Base-by-base conservation (phyloP, 768 basidiomycete species). In the Mycena epipterygia region DNA sequence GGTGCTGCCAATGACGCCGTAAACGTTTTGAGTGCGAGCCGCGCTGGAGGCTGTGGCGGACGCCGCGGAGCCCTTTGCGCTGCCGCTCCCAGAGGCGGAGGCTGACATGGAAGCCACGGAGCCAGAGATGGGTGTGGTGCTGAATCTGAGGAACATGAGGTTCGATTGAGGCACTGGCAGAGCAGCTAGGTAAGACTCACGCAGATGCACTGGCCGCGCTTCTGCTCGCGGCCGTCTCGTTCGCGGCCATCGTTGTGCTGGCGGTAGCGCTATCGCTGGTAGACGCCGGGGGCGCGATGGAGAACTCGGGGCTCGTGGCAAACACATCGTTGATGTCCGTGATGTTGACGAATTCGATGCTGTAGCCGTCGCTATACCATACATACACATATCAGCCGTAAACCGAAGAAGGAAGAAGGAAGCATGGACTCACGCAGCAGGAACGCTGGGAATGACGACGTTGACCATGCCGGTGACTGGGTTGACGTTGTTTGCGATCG, bases 401-500 rank as follows among this genome's bases (percentile, higher is more conserved):
- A n/a, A 32, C 1, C 39, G 51, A 33, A 27, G 13, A 39, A 13
- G 29, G 41, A 1, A 39, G 9, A n/a, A 12, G 37, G 0, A 19
- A 5, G 25, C 23, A 25, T 21, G 9, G 19, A 46, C 62, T 58
- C 25, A 67, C 70, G 27, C 33, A 2, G 55, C 5, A 17, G 65
- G 53, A 2, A 72, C 56, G 9, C 6, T 12, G 12, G 73, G 73
- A 8, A 74, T 17, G 11, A 29, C 35, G n/a, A 71, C 51, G 13
- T 23, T 21, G 13, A 65, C 2, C 8, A 8, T 42, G 29, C 70
- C 64, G 1, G 19, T 11, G 5, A 5, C 14, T 5, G 70, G 35
- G 27, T 74, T 44, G 39, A 74, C 67, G 53, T 57, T 74, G 67
- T 71, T 74, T 6, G 70, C 73, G 25, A 74, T 64, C 14, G 70